These are phyloP conservation scores for Zea mays DNA, from an alignment of 176 grass and related monocot species.

Conservation along the genomic window DNA sequence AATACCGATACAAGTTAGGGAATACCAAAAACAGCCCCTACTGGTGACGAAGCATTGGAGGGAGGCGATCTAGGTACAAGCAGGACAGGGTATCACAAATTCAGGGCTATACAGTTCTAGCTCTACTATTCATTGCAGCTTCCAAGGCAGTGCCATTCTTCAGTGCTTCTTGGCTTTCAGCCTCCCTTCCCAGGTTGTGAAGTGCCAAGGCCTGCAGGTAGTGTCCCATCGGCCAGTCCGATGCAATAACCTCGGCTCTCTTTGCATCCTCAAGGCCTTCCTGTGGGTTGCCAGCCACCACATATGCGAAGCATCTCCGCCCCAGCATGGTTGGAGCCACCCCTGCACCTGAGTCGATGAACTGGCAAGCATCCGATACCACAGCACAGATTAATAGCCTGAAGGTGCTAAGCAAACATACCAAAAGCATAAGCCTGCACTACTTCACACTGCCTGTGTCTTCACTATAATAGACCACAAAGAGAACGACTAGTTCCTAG, in stretches of 20 bases:
- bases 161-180: slow-evolving; percentile 56
- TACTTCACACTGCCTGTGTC: too few species aligned
- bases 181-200: slow-evolving; percentile 60
- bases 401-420: background rate
- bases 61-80: slow-evolving; percentile 50
- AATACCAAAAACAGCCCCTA: slow-evolving; percentile 55
- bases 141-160: slow-evolving; percentile 58
- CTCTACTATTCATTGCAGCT: slow-evolving; percentile 56
- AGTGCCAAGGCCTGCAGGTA: slow-evolving; percentile 68
- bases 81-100: slow-evolving; percentile 31
- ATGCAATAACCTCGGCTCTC: slow-evolving; percentile 56
- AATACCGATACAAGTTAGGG: slow-evolving; percentile 51
- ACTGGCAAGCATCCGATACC: slow-evolving; percentile 45
- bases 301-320: slow-evolving; percentile 60
- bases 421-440: too few species aligned
- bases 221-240: slow-evolving; percentile 60
- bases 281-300: slow-evolving; percentile 53
- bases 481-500: background rate
- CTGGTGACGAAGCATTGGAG: slow-evolving; percentile 48
- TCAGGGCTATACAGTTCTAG: slow-evolving; percentile 60
- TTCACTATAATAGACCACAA: background rate
- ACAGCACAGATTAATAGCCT: slow-evolving; percentile 9
- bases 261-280: slow-evolving; percentile 67
- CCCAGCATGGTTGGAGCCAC: slow-evolving; percentile 68
- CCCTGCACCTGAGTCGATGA: slow-evolving; percentile 56